Conservation (phyloP, 2,329 filamentous ascomycete genomes). For the Purpureocillium takamizusanense region DNA sequence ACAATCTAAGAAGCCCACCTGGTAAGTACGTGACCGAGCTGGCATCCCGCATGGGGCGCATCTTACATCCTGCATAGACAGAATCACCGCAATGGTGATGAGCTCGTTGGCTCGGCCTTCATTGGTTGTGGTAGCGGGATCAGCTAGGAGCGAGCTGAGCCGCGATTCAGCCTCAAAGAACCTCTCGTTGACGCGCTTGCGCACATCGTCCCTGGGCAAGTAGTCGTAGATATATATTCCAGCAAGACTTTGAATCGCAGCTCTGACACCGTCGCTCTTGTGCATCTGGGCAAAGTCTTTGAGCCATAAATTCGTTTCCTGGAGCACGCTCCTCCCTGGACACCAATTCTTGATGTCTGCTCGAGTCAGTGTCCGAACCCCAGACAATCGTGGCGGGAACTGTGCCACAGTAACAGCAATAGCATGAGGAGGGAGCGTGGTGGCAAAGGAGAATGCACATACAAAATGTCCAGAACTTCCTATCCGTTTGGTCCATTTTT, state of each 20-base stretch:
- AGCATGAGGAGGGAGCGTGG: too few species aligned
- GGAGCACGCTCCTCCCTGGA: constrained; percentile 27
- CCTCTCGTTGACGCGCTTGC: constrained; percentile 21
- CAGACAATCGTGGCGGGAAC: constrained; percentile 1
- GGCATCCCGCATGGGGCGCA: background rate
- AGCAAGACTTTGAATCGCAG: constrained; percentile 29
- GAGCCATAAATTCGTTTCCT: constrained; percentile 29
- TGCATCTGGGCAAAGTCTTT: constrained; percentile 30
- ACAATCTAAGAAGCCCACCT: constrained; percentile 17
- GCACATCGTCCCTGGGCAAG: constrained; percentile 20
- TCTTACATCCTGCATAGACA: constrained; percentile 31
- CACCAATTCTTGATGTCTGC: constrained; percentile 30
- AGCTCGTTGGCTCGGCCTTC: constrained; percentile 19
- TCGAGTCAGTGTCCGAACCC: background rate
- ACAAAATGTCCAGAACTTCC: constrained; percentile 26
- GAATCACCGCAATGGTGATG: constrained; percentile 25
- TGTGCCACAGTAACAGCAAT: too few species aligned
- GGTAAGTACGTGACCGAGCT: too few species aligned
- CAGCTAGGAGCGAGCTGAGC: constrained; percentile 18
- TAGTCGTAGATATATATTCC: constrained; percentile 33
- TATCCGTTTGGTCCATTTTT: constrained; percentile 23
- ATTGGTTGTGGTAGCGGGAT: constrained; percentile 11
- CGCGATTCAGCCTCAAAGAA: constrained; percentile 21
- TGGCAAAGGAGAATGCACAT: too few species aligned
- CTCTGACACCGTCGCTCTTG: constrained; percentile 20